Evolutionary conservation across 169 alveolate species (phyloP).

Genomic region (Pseudocohnilembus persalinus): DNA sequence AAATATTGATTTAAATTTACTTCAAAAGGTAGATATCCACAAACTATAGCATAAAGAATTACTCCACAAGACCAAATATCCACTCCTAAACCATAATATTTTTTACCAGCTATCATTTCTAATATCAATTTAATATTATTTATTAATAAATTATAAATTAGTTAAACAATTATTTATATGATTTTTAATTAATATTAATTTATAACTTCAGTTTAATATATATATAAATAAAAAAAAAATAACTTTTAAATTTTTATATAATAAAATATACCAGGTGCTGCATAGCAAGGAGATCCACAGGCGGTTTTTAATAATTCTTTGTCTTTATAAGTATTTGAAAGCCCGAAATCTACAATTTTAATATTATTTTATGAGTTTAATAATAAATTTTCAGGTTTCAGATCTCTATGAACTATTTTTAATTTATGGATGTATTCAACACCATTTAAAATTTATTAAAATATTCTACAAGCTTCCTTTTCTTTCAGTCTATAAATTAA

Average conservation of each 20-base stretch:
- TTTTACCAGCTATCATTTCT: conserved; percentile 82
- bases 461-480: conserved; percentile 80
- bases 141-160: too few species aligned
- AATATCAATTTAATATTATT: background rate
- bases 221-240: background rate
- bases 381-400: conserved; percentile 92
- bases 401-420: conserved; percentile 84
- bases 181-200: background rate
- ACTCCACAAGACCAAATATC: conserved; percentile 88
- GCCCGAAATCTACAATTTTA: conserved; percentile 96
- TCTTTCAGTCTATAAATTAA: conserved; percentile 66
- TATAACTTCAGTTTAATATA: background rate
- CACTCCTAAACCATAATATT: conserved; percentile 67
- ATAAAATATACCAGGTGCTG: conserved; percentile 87
- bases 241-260: too few species aligned
- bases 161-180: background rate
- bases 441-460: conserved; percentile 92
- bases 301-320: conserved; percentile 77
- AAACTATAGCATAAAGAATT: conserved; percentile 86
- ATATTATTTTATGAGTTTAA: conserved; percentile 86
- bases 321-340: conserved; percentile 87
- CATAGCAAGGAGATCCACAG: conserved; percentile 88
- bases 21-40: conserved; percentile 93
- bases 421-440: conserved; percentile 89
- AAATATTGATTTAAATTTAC: conserved; percentile 44